A percentile compares a stretch with the other conserved stretches of the same genome.
These are phyloP conservation scores for Tinospora cordifolia DNA, from an alignment of 164 flowering plant genomes.

Conservation along the genomic window DNA sequence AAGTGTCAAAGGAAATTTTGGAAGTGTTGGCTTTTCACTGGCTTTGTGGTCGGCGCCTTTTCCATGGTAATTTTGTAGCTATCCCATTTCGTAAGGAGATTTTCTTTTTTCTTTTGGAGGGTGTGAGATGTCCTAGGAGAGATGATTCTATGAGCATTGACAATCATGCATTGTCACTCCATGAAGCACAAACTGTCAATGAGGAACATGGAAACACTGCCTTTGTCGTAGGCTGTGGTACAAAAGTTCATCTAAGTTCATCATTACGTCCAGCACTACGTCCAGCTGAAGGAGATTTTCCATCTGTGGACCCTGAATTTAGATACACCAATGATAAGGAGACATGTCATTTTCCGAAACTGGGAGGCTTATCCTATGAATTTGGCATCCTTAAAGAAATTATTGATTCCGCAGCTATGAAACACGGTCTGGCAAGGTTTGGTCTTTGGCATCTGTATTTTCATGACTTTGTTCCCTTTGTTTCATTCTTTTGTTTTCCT, in stretches of 20 bases:
- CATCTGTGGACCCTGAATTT: conserved; percentile 17
- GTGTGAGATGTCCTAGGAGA: conserved; percentile 23
- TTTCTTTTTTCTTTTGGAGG: conserved; percentile 43
- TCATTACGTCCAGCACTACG: conserved; percentile 20
- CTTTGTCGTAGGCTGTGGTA: conserved; percentile 36
- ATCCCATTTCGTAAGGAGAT: conserved; percentile 47
- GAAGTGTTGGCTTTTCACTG: conserved; percentile 45
- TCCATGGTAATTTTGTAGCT: conserved; percentile 61
- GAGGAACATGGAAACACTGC: conserved; percentile 27
- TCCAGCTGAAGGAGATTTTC: conserved; percentile 13
- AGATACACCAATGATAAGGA: conserved; percentile 15
- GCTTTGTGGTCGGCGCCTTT: conserved; percentile 47
- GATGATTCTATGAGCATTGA: conserved; percentile 11
- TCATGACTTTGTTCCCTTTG: neutral
- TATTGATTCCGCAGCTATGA: conserved; percentile 40
- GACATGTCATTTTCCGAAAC: conserved; percentile 21
- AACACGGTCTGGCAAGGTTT: conserved; percentile 55
- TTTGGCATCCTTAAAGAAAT: conserved; percentile 55
- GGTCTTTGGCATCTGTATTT: neutral
- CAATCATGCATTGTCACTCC: conserved; percentile 6
- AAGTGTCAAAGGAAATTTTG: conserved; percentile 41
- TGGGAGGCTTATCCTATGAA: conserved; percentile 88
- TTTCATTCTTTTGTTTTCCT: neutral
- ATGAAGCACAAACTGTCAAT: conserved; percentile 13
- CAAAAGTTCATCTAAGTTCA: conserved; percentile 39